Evolutionary conservation across 495 filamentous ascomycete genomes (phyloP).

Genomic region (Xylaria curta): DNA sequence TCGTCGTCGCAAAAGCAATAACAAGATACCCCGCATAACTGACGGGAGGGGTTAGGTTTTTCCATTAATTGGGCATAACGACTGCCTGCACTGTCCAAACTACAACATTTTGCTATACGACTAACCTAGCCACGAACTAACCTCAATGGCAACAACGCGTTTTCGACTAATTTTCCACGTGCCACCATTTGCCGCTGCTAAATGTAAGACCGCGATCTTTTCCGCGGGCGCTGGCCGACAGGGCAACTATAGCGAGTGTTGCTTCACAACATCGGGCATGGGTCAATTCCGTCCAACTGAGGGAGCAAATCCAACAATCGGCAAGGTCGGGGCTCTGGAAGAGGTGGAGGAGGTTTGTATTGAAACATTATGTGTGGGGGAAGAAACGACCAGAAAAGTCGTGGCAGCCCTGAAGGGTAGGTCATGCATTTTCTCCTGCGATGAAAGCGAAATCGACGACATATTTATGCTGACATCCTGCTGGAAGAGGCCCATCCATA

Average conservation of each 20-base stretch:
- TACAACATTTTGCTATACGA: not conserved
- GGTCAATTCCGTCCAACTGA: conserved; percentile 65
- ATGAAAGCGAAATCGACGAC: not conserved
- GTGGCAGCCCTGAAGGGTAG: conserved; percentile 65
- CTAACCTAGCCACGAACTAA: conserved; percentile 24
- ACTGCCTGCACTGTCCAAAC: not conserved
- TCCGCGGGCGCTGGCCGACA: conserved; percentile 63
- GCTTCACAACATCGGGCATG: conserved; percentile 60
- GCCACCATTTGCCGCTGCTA: conserved; percentile 52
- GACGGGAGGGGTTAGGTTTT: not conserved
- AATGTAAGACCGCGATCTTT: conserved; percentile 65
- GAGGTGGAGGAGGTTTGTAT: conserved; percentile 54
- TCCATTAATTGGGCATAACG: not conserved
- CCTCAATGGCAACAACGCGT: conserved; percentile 29
- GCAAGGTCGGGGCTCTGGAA: conserved; percentile 57
- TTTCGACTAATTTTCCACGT: conserved; percentile 67
- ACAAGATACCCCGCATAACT: not conserved
- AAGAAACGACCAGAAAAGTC: conserved; percentile 47
- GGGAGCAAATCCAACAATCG: conserved; percentile 63
- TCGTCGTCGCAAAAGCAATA: not conserved
- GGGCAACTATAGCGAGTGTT: conserved; percentile 64
- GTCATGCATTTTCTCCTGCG: conserved; percentile 4
- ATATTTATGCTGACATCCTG: conserved; percentile 24
- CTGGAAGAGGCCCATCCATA: conserved; percentile 73
- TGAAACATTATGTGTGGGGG: conserved; percentile 54